These are phyloP conservation scores for Saraca asoca DNA, from an alignment of 331 rosid genomes.

Conservation along the genomic window DNA sequence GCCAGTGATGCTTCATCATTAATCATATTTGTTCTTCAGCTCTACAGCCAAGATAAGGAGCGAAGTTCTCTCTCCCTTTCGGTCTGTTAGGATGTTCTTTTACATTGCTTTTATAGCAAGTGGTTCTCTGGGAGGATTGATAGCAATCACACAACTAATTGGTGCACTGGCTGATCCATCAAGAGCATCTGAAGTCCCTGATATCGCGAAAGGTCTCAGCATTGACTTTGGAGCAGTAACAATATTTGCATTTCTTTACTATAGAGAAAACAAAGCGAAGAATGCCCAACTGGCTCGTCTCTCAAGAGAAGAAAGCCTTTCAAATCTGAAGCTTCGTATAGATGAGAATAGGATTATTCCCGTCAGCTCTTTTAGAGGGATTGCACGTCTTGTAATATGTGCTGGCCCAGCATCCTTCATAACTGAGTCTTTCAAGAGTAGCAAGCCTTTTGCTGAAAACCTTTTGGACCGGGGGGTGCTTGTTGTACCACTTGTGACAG, in stretches of 20 bases:
- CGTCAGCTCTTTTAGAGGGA: conserved; percentile 68
- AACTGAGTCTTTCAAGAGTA: conserved; percentile 64
- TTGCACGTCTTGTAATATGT: conserved; percentile 89
- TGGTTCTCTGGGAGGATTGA: conserved; percentile 67
- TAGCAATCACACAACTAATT: conserved; percentile 68
- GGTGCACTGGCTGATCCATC: conserved; percentile 72
- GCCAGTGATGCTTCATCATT: conserved; percentile 50
- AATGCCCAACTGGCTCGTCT: conserved; percentile 75
- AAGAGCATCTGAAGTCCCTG: conserved; percentile 57
- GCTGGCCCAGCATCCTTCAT: conserved; percentile 74
- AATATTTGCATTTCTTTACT: conserved; percentile 76
- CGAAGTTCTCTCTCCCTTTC: conserved; percentile 96
- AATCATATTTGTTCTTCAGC: conserved; percentile 63
- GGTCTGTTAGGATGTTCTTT: conserved; percentile 94
- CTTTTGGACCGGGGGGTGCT: conserved; percentile 89
- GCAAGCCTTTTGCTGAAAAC: conserved; percentile 70
- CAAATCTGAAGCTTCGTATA: conserved; percentile 81
- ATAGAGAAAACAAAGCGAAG: conserved; percentile 75
- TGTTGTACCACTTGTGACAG: conserved; percentile 71
- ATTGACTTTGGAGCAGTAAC: conserved; percentile 82
- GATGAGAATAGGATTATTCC: conserved; percentile 65
- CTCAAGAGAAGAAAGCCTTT: conserved; percentile 80
- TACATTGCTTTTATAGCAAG: conserved; percentile 83
- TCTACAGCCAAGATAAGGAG: conserved; percentile 83
- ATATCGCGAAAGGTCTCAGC: conserved; percentile 65